These are phyloP conservation scores for Capsella bursapastoris DNA, from an alignment of 345 rosid species.

Conservation along the genomic window DNA sequence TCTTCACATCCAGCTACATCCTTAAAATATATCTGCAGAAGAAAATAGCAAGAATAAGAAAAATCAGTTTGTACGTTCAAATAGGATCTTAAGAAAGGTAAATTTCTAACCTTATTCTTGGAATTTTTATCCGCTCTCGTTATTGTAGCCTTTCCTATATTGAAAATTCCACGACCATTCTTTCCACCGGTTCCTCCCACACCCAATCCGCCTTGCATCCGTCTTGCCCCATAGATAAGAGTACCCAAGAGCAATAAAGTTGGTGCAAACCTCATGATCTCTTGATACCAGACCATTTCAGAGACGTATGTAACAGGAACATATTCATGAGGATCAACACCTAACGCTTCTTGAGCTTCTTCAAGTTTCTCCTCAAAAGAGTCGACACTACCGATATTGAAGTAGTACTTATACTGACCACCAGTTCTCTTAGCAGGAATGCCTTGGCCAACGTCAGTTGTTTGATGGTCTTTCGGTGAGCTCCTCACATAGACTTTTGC, in stretches of 20 bases:
- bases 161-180: constrained; percentile 90
- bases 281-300: constrained; percentile 81
- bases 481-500: constrained; percentile 86
- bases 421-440: constrained; percentile 52
- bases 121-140: constrained; percentile 87
- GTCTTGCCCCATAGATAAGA: constrained; percentile 67
- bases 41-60: constrained; percentile 1
- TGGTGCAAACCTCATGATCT: constrained; percentile 84
- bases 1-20: constrained; percentile 99
- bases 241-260: constrained; percentile 72
- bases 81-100: not conserved
- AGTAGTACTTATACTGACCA: constrained; percentile 76
- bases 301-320: constrained; percentile 79
- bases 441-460: constrained; percentile 50
- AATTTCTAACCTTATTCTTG: constrained; percentile 76
- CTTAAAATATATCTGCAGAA: constrained; percentile 70
- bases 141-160: constrained; percentile 89
- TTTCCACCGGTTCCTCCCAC: constrained; percentile 84
- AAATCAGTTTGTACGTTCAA: not conserved
- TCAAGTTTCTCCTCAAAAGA: constrained; percentile 93
- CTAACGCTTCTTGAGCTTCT: constrained; percentile 87
- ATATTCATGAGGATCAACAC: constrained; percentile 75
- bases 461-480: constrained; percentile 50
- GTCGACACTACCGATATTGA: constrained; percentile 90
- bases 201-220: constrained; percentile 87